Conservation (phyloP, 78 protist species). For the Pigoraptor vietnamica region DNA sequence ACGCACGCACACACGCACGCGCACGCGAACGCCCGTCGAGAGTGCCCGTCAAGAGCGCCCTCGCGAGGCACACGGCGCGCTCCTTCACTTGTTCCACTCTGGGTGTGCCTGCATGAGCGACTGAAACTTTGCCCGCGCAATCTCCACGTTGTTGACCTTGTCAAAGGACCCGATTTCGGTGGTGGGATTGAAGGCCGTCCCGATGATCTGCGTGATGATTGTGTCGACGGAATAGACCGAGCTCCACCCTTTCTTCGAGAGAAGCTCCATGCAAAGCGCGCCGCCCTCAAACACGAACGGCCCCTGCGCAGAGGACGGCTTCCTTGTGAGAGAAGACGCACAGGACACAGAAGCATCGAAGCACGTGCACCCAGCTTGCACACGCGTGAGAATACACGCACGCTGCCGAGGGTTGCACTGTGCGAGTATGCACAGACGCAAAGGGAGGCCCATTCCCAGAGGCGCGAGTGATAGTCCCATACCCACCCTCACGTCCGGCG, state of each 20-base stretch:
- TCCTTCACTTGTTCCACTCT: neutral
- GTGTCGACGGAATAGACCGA: neutral
- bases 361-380: no score
- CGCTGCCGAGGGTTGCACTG: no score
- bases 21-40: no score
- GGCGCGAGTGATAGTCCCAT: no score
- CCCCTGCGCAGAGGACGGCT: no score
- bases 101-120: neutral
- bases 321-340: no score
- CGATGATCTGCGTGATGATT: neutral
- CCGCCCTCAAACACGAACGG: neutral
- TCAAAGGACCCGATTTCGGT: neutral
- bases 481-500: neutral
- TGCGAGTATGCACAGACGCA: neutral
- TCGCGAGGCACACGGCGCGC: neutral
- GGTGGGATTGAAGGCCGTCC: neutral
- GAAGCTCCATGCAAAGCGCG: neutral
- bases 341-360: no score
- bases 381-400: no score
- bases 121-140: neutral
- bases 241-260: neutral
- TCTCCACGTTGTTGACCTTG: neutral
- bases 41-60: no score
- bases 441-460: no score
- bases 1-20: no score